Evolutionary conservation across 176 grass and related monocot species (phyloP), one percentile per base, ranked within the genome.

Genomic region (Paspalum notatum): DNA sequence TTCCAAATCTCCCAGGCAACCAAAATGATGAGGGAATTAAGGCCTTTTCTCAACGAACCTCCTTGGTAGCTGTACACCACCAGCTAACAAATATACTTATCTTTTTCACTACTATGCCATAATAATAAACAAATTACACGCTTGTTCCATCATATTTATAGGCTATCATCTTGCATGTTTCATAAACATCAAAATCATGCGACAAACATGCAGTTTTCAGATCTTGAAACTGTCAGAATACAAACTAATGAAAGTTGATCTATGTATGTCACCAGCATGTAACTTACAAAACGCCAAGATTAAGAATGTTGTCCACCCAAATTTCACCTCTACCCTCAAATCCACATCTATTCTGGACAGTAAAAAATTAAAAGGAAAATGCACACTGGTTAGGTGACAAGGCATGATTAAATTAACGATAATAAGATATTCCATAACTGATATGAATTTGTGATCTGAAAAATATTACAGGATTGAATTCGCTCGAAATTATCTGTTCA

Each of bases 271-370:
- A 27, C 52, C 32, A 62, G 24, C 11, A 59, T 46, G 80, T 41
- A 71, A 89, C 90, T 94, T 85, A 97, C 96, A 84, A 98, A 69
- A 93, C 76, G 45, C 92, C 90, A 89, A 95, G 88, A 87, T 95
- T 87, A 59, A 95, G 96, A 84, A 98, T 95, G 78, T 98, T 71
- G 79, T 98, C 87, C 43, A 91, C 79, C 92, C 96, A 98, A 67
- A 98, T 90, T 60, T 98, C 92, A 56, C 92, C 88, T 88, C 90
- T 95, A 70, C 65, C 85, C 64, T 95, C 86, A 90, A 98, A 95
- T 39, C 88, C 96, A 76, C 92, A 98, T 82, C 88, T 89, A 63
- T 88, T 95, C 95, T 97, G 85, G 21, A 82, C 47, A 88, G 44
- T 20, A 50, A 87, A 60, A n/a, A 82, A 55, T 67, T 22, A 22